Base-by-base conservation (phyloP, 2,329 filamentous ascomycete species). In the Thyridium curvatum region DNA sequence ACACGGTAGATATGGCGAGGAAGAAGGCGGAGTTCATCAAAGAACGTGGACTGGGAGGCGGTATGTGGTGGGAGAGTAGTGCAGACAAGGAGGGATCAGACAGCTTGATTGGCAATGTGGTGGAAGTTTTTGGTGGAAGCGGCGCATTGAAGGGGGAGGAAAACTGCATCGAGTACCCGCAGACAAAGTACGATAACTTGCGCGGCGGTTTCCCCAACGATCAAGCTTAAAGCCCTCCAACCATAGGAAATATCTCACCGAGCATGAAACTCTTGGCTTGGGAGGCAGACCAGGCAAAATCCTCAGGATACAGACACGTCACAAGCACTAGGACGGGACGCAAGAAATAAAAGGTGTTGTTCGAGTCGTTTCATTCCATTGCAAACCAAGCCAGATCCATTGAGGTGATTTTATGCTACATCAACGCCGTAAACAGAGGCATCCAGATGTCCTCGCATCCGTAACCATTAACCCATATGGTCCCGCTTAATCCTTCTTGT, bases 61-160 rank as follows among this genome's bases (percentile, higher is more conserved):
- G 76, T n/a, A 96, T 97, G 90, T 97, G 88, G 88, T 95, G 89
- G 89, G 90, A 96, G 65, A 86, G 79, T 51, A 91, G 84, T 52
- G 82, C 77, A 1, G 91, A 96, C 58, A 82, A 80, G 54, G 55
- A 61, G 3, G 80, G 79, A 0, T 66, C 71, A 0, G 61, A 72
- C 38, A 91, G 86, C 50, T 57, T 96, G 54, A 88, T 90, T 40
- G 65, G 60, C 7, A 80, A 73, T 12, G 79, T 82, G 13, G 76
- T 84, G 1, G 66, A 74, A 26, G 64, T 60, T 0, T 59, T 86
- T 10, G 82, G 79, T 14, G 78, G 79, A 0, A 55, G 61, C 0
- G 48, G 49, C 4, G 59, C 51, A 2, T 60, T 87, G 28, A 66
- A 78, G 44, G 62, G 62, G 52, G 65, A 60, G 37, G 50, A 66